Evolutionary conservation across 306 rosid genomes (phyloP), one percentile per base, ranked within the genome.

Genomic region (Vigna angularis): DNA sequence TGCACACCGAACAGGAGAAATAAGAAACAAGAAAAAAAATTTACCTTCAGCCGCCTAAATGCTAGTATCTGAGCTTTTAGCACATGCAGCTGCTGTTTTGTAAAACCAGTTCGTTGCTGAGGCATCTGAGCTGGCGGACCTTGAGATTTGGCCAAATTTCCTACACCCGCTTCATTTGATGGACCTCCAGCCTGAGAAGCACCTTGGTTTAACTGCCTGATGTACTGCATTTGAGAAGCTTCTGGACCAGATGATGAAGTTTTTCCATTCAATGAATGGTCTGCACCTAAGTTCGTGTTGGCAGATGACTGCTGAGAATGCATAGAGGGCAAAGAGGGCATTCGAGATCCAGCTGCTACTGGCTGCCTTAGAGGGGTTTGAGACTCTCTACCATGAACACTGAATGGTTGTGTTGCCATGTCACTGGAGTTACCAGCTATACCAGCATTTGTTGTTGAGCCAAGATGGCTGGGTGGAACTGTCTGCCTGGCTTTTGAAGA

Each of bases 1-100:
- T 9, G 38, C 10, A 10, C 28, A 40, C 32, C 40, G 32, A 42
- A 10, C 9, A 38, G 24, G 72, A 26, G 62, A 58, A 70, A 45
- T 66, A 26, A 65, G 72, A 83, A 58, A 80, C 59, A 57, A 73
- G 75, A 66, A 20, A 79, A 48, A 75, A 48, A 38, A 73, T 18
- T 42, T 47, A 95, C 99, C 99, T 96, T 96, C 74, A 93, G 82
- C 79, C 98, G 93, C 86, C 99, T 90, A 81, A 96, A 93, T 81
- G 99, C 99, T 59, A 96, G 86, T 75, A 96, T 96, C 84, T 93
- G 99, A 47, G 99, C 99, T 84, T 96, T 96, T 73, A 96, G 98
- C 79, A 96, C 99, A 70, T 96, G 99, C 71, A 91, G 76, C 85
- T 93, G 99, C 80, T 90, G 96, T 85, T 93, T 96, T 79, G 99